These are phyloP conservation scores for Microdochium paspali DNA, from an alignment of 2,329 filamentous ascomycete genomes.

Conservation along the genomic window DNA sequence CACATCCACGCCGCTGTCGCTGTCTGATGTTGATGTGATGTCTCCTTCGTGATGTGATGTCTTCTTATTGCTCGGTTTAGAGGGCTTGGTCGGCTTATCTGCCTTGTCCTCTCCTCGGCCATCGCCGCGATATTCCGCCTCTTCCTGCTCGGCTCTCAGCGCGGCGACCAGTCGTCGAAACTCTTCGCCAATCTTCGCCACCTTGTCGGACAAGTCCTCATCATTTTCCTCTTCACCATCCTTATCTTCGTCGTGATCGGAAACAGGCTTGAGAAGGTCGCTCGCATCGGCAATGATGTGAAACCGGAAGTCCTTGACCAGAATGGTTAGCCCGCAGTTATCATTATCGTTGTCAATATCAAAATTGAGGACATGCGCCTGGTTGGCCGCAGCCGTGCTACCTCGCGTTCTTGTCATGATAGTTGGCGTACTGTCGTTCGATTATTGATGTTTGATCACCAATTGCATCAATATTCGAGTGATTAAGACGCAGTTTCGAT, in stretches of 20 bases:
- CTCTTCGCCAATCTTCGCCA: neutral
- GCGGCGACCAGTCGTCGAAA: neutral
- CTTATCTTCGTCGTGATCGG: neutral
- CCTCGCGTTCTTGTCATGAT: neutral
- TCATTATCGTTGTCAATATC: neutral
- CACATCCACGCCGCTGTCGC: neutral
- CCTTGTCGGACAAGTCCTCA: neutral
- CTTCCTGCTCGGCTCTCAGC: neutral
- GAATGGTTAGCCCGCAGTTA: neutral
- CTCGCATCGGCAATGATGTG: conserved; percentile 1
- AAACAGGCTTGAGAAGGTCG: neutral
- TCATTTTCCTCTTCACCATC: neutral
- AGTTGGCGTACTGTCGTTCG: neutral
- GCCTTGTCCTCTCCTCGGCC: neutral
- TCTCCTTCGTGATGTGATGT: neutral
- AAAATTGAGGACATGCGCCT: conserved; percentile 2
- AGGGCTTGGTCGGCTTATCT: neutral
- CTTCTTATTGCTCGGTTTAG: neutral
- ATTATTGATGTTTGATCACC: no score
- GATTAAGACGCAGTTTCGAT: no score
- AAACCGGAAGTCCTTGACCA: conserved; percentile 4
- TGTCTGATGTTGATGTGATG: neutral
- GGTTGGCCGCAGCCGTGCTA: neutral
- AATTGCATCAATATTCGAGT: no score
- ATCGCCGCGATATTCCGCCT: neutral